Evolutionary conservation across 2,329 filamentous ascomycete species (phyloP).

Genomic region (Didymella arachidicola): DNA sequence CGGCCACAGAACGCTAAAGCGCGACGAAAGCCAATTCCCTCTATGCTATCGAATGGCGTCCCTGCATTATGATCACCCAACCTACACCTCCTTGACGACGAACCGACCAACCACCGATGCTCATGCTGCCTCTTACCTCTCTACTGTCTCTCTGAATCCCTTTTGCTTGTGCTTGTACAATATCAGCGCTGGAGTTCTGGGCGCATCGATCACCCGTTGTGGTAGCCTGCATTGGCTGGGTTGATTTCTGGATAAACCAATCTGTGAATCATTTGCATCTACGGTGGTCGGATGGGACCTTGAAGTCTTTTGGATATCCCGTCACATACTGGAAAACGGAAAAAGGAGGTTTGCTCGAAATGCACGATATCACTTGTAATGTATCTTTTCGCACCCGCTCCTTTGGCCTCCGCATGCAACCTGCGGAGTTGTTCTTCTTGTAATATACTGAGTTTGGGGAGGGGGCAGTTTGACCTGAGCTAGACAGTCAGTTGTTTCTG

Average conservation of each 20-base stretch:
- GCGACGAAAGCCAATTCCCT: conserved; percentile 59
- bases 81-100: conserved; percentile 27
- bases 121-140: conserved; percentile 22
- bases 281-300: conserved; percentile 22
- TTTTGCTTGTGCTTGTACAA: conserved; percentile 36
- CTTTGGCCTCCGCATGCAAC: conserved; percentile 10
- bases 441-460: conserved; percentile 9
- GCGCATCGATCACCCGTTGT: conserved; percentile 14
- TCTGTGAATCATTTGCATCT: conserved; percentile 36
- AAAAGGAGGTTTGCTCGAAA: conserved; percentile 16
- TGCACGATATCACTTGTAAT: conserved; percentile 36
- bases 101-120: conserved; percentile 24
- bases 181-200: conserved; percentile 45
- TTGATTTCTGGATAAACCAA: conserved; percentile 40
- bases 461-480: conserved; percentile 3
- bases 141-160: conserved; percentile 19
- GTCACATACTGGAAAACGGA: conserved; percentile 21
- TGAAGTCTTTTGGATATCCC: conserved; percentile 23
- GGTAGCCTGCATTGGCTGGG: conserved; percentile 19
- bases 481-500: conserved; percentile 9
- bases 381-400: conserved; percentile 23
- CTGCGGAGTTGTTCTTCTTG: conserved; percentile 10
- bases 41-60: conserved; percentile 47
- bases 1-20: conserved; percentile 61
- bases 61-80: conserved; percentile 38